Evolutionary conservation across 148 eudicot species (phyloP), one percentile per base, ranked within the genome.

Genomic region (Rhododendron kiyosumense): DNA sequence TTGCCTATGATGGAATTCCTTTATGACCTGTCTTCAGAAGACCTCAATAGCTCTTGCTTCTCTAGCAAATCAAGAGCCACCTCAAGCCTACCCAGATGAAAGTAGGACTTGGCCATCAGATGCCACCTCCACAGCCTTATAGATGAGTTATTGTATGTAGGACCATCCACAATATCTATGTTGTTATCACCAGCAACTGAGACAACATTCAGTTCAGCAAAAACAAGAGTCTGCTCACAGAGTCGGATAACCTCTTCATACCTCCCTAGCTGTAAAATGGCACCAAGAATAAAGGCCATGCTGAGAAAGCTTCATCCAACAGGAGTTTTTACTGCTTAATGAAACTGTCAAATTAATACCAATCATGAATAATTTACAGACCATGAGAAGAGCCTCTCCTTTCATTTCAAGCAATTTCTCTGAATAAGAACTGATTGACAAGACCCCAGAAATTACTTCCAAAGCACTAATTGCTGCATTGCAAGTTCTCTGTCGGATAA

Each of bases 331-430:
- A 78, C 36, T 15, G 30, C 38, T 45, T 7, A 63, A 41, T 61
- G 51, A 73, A 17, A 49, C 5, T 14, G 9, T 24, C 34, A 41
- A 82, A 46, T 71, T 81, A 26, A 83, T 15, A 45, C 46, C 48
- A 38, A 69, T 12, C n/a, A 17, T 38, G 45, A n/a, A 4, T 38
- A 17, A 22, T 12, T 15, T 45, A 91, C 94, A 81, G 85, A 96
- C 99, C 91, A 89, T 84, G 87, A 90, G 90, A 84, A 96, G 91
- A 85, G 96, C 94, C 91, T 94, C 93, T 84, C 96, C 99, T 88
- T 94, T 96, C 94, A 96, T 90, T 87, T 95, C 90, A 90, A 92
- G 90, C 73, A 96, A 88, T 86, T 89, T 92, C 84, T 96, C 99
- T 22, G 98, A 96, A 82, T 94, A 87, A 85, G 88, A 84, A 87